Base-by-base conservation (phyloP, 1,139 yeast species). In the Pichia norvegensis region DNA sequence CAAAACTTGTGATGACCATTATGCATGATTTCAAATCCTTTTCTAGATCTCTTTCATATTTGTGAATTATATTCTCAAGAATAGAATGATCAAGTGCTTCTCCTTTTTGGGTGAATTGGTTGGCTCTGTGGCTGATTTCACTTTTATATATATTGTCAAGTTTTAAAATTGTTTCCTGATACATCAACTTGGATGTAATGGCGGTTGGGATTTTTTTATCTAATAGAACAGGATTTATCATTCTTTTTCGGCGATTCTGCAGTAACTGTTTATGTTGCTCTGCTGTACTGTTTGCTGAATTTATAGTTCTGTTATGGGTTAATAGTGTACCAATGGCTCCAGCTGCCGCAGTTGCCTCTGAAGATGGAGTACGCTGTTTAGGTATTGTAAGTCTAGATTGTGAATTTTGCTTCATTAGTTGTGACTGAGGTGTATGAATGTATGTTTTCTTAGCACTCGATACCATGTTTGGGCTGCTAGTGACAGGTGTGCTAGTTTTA, bases 51-150 rank as follows among this genome's bases (percentile, higher is more conserved):
- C 61, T 49, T 47, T 63, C 68, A 55, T 70, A 68, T 40, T 60
- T 66, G 2, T 59, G 63, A 38, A 78, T 78, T 46, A 74, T 69
- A 37, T 61, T 56, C 49, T 68, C 67, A 39, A 69, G 58, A 1
- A 63, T 53, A 1, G 62, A 51, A 52, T 69, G 73, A 45, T 67
- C 67, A 21, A 69, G 49, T 9, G 65, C 58, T 25, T 55, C 51
- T 7, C 59, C 62, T 41, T 49, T 44, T 35, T 50, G 45, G 36
- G 45, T 46, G 43, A 51, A 55, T 48, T 48, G 62, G 50, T 51
- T 61, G 2, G 58, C 50, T 38, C 58, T 61, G 45, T 60, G 59
- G 6, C 49, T 38, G 36, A 69, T 46, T 42, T 68, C 69, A 4
- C 72, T 60, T 45, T 67, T 60, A 45, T 62, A 62, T 37, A 70